Evolutionary conservation across 139 green algal genomes (phyloP).

Genomic region (Asterochloris sp.): DNA sequence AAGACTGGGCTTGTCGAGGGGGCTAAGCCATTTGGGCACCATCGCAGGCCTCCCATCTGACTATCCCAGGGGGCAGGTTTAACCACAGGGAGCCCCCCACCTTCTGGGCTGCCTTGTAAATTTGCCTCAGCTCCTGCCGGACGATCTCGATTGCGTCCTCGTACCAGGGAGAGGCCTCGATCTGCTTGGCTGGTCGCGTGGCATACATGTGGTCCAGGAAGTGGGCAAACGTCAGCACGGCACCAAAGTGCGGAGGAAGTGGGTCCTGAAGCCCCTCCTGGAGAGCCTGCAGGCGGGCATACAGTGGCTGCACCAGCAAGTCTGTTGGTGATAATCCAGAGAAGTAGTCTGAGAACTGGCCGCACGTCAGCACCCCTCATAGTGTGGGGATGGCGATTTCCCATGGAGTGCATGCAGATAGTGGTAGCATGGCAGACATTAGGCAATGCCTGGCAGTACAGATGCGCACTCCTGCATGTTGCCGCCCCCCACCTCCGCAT

Average conservation of each 20-base stretch:
- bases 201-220: constrained; percentile 37
- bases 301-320: neutral
- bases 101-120: constrained; percentile 14
- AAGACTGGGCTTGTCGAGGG: no score
- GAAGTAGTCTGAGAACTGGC: neutral
- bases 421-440: neutral
- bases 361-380: neutral
- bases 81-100: neutral
- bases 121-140: constrained; percentile 11
- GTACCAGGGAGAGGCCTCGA: constrained; percentile 52
- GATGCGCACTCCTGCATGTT: no score
- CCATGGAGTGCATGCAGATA: neutral
- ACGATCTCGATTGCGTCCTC: constrained; percentile 25
- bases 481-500: neutral
- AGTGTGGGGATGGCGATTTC: neutral
- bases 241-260: constrained; percentile 19
- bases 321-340: neutral
- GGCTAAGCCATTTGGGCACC: no score
- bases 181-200: constrained; percentile 24
- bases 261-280: constrained; percentile 13
- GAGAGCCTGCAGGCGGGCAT: neutral
- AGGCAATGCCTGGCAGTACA: neutral
- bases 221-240: constrained; percentile 35
- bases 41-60: no score
- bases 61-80: no score